Percentiles rank a stretch among this genome's conserved stretches.
These are phyloP conservation scores for Ceratocystiopsis sp. DNA, from an alignment of 2,329 filamentous ascomycete genomes.

Conservation along the genomic window DNA sequence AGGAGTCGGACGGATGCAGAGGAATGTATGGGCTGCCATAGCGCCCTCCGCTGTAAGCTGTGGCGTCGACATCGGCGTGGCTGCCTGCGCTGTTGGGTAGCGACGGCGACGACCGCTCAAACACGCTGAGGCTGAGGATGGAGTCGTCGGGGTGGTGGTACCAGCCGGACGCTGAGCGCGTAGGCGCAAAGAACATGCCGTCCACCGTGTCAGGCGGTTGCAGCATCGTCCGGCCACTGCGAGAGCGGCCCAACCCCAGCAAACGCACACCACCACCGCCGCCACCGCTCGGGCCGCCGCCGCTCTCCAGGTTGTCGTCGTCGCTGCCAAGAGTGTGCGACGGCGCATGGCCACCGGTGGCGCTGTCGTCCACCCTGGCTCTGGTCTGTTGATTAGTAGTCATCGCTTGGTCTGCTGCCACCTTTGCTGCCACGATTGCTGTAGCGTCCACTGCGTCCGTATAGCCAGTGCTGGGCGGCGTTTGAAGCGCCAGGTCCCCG, in stretches of 20 bases:
- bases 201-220: constrained; percentile 60
- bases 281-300: neutral
- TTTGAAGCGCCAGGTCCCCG: too few relatives aligned
- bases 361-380: too few relatives aligned
- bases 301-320: neutral
- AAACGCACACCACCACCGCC: too few relatives aligned
- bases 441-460: too few relatives aligned
- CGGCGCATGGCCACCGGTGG: too few relatives aligned
- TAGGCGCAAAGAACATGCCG: constrained; percentile 59
- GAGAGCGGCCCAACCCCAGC: constrained; percentile 23
- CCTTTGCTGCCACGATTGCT: neutral
- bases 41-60: too few relatives aligned
- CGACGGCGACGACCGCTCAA: constrained; percentile 10
- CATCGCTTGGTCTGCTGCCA: too few relatives aligned
- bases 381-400: too few relatives aligned
- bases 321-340: neutral
- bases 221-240: constrained; percentile 31
- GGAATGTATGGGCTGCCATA: constrained; percentile 19
- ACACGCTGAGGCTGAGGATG: constrained; percentile 32
- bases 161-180: constrained; percentile 48
- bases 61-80: neutral
- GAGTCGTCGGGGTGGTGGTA: constrained; percentile 56
- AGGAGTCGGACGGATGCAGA: constrained; percentile 42
- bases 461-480: too few relatives aligned
- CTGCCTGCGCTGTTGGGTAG: constrained; percentile 16